phyloP scores from a whole-genome alignment of 1,284 basidiomycete species.

The Testicularia cyperi region DNA sequence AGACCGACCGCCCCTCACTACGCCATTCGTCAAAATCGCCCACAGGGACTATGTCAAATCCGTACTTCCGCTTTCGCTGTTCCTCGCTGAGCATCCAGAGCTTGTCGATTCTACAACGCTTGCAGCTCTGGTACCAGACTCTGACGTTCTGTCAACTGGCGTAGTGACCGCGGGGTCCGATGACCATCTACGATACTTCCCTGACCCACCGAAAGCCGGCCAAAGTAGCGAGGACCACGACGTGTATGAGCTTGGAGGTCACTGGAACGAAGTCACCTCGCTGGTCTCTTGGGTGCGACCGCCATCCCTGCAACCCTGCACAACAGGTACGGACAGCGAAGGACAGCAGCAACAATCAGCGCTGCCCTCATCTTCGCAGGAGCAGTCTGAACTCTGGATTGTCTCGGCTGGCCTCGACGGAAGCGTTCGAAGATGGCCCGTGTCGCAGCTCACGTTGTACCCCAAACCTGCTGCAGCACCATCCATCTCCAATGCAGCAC shows the following conservation, averaged over 20 bases:
- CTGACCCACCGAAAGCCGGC: not conserved
- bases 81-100: not conserved
- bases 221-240: not conserved
- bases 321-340: too few relatives aligned
- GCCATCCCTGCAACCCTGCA: too few relatives aligned
- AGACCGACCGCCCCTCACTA: not conserved
- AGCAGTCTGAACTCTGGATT: slow-evolving; percentile 34
- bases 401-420: slow-evolving; percentile 42
- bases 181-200: slow-evolving; percentile 23
- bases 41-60: slow-evolving; percentile 21
- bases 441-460: slow-evolving; percentile 1
- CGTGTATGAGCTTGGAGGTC: slow-evolving; percentile 24
- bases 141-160: too few relatives aligned
- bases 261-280: slow-evolving; percentile 47
- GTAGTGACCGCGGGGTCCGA: slow-evolving; percentile 21
- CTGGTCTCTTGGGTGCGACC: slow-evolving; percentile 22
- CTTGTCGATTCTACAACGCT: too few relatives aligned
- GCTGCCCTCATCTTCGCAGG: too few relatives aligned
- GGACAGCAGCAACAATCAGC: too few relatives aligned
- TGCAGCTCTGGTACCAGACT: too few relatives aligned
- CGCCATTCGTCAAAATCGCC: not conserved
- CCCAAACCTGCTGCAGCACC: too few relatives aligned
- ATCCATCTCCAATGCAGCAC: too few relatives aligned
- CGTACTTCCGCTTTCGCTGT: slow-evolving; percentile 5
- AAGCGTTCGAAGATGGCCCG: slow-evolving; percentile 35